These are phyloP conservation scores for Mycena leptocephala DNA, from an alignment of 768 basidiomycete genomes.

Conservation along the genomic window DNA sequence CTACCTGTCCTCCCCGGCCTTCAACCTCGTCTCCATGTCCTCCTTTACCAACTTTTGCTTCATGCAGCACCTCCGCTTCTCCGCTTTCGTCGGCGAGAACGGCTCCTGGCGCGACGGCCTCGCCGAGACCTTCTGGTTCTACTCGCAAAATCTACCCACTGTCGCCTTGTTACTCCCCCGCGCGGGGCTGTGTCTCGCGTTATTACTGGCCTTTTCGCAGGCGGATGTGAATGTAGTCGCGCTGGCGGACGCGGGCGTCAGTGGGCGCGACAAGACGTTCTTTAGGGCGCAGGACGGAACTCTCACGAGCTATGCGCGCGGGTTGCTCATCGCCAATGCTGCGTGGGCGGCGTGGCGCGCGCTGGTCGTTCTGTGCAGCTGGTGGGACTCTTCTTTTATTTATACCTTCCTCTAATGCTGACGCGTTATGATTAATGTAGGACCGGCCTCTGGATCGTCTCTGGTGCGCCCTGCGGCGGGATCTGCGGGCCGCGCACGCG, in stretches of 20 bases:
- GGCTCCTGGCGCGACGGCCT: slow-evolving; percentile 70
- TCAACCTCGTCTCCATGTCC: slow-evolving; percentile 73
- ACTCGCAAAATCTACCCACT: slow-evolving; percentile 89
- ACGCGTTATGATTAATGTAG: slow-evolving; percentile 56
- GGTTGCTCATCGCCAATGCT: slow-evolving; percentile 85
- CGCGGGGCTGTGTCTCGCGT: slow-evolving; percentile 80
- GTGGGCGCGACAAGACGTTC: slow-evolving; percentile 80
- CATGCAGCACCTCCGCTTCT: slow-evolving; percentile 67
- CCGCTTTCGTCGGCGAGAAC: slow-evolving; percentile 73
- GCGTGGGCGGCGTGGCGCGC: slow-evolving; percentile 87
- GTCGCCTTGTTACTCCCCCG: slow-evolving; percentile 89
- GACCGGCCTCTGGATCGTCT: slow-evolving; percentile 86
- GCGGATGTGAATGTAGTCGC: slow-evolving; percentile 64
- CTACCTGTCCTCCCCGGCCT: slow-evolving; percentile 86
- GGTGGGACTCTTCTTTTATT: slow-evolving; percentile 60
- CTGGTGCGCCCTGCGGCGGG: slow-evolving; percentile 85
- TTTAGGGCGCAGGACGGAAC: slow-evolving; percentile 77
- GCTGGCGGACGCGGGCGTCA: slow-evolving; percentile 64
- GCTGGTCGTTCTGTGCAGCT: slow-evolving; percentile 78
- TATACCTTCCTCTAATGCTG: not conserved
- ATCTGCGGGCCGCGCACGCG: slow-evolving; percentile 87
- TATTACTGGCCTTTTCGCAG: slow-evolving; percentile 77
- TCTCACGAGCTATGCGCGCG: slow-evolving; percentile 84
- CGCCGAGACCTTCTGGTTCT: slow-evolving; percentile 89
- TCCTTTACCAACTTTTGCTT: not conserved